A percentile compares a stretch with the other conserved stretches of the same genome.
Conservation (phyloP, 2,329 filamentous ascomycete species). For the Penicillium sp. region DNA sequence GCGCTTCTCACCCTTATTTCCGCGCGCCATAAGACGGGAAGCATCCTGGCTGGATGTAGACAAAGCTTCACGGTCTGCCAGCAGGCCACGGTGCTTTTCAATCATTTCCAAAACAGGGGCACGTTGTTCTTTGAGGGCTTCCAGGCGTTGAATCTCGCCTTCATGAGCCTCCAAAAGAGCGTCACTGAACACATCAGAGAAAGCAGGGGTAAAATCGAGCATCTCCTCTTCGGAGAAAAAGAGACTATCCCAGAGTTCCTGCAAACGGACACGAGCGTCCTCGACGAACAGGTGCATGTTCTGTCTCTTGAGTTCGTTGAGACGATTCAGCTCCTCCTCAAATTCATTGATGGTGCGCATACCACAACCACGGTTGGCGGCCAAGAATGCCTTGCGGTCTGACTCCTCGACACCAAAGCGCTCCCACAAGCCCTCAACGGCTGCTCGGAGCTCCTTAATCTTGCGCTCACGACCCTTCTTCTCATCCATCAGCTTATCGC, state of each 20-base stretch:
- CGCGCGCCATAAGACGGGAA: constrained; percentile 85
- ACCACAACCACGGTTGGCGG: constrained; percentile 85
- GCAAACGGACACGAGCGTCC: constrained; percentile 83
- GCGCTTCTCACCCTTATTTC: constrained; percentile 88
- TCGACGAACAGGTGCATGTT: constrained; percentile 96
- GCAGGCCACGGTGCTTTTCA: constrained; percentile 77
- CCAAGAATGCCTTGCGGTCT: constrained; percentile 82
- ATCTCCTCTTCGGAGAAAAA: constrained; percentile 98
- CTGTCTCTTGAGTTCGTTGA: constrained; percentile 92
- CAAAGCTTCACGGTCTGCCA: constrained; percentile 84
- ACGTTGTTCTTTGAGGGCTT: constrained; percentile 81
- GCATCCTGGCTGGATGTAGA: constrained; percentile 92
- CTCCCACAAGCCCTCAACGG: constrained; percentile 87
- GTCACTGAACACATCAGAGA: constrained; percentile 96
- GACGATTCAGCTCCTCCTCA: constrained; percentile 79
- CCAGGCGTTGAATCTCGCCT: constrained; percentile 79
- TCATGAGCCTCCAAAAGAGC: constrained; percentile 93
- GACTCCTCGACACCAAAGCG: constrained; percentile 79
- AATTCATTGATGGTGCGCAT: constrained; percentile 93
- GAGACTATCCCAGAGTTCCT: constrained; percentile 91
- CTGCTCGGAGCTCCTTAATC: constrained; percentile 70
- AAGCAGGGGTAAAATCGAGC: constrained; percentile 95
- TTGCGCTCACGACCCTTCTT: constrained; percentile 80
- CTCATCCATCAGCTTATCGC: constrained; percentile 83
- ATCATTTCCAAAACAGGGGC: constrained; percentile 79